Evolutionary conservation across 331 rosid species (phyloP).

Genomic region (Dryas integrifolia): DNA sequence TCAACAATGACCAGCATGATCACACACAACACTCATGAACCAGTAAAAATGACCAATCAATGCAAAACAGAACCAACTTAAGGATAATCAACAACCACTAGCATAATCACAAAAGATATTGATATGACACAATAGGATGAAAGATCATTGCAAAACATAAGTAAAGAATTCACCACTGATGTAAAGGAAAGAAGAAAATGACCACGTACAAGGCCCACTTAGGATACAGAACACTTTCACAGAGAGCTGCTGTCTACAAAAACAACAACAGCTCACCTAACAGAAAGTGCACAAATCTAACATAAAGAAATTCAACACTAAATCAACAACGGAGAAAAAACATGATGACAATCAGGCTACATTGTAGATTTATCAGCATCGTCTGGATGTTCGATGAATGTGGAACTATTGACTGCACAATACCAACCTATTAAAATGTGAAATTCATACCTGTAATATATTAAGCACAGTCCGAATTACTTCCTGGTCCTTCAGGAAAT

Average conservation of each 20-base stretch:
- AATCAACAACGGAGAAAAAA: background rate
- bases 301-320: background rate
- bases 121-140: background rate
- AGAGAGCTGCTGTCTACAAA: constrained; percentile 2
- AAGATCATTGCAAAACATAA: background rate
- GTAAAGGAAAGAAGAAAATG: background rate
- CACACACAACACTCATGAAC: constrained; percentile 5
- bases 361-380: background rate
- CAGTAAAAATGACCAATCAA: background rate
- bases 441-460: constrained; percentile 67
- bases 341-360: background rate
- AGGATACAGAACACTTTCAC: background rate
- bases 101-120: background rate
- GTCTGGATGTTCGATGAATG: background rate
- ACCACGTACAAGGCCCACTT: background rate
- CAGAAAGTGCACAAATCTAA: constrained; percentile 2
- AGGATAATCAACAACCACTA: background rate
- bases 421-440: background rate
- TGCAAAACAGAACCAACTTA: background rate
- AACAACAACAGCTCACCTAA: constrained; percentile 7
- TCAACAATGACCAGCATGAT: constrained; percentile 8
- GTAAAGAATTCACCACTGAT: background rate
- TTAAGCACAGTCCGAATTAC: constrained; percentile 83
- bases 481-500: constrained; percentile 75
- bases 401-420: background rate